Evolutionary conservation across 1,139 yeast species (phyloP).

Genomic region (Taphrina communis): DNA sequence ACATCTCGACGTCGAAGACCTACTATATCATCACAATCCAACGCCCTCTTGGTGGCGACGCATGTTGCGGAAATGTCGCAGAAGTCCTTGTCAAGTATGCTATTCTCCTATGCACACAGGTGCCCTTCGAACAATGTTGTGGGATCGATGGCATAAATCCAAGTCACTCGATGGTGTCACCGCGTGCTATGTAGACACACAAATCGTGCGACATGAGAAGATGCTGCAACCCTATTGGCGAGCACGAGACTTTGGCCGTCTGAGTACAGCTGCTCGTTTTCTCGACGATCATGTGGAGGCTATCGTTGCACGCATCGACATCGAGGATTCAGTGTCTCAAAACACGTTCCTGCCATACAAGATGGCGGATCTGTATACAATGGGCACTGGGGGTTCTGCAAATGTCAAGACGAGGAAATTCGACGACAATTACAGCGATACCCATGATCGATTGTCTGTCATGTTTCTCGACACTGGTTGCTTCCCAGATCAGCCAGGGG

Average conservation of each 20-base stretch:
- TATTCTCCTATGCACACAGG: slow-evolving; percentile 18
- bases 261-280: slow-evolving; percentile 1
- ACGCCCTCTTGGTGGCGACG: slow-evolving; percentile 1
- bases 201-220: slow-evolving; percentile 7
- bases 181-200: slow-evolving; percentile 19
- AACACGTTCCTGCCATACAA: slow-evolving; percentile 27
- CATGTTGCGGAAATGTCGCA: not conserved
- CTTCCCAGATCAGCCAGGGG: slow-evolving; percentile 31
- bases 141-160: slow-evolving; percentile 30
- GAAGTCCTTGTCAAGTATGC: not conserved
- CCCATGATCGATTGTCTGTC: slow-evolving; percentile 18
- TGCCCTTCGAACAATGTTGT: slow-evolving; percentile 14
- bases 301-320: slow-evolving; percentile 18
- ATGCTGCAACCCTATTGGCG: slow-evolving; percentile 7
- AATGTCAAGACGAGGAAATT: slow-evolving; percentile 21
- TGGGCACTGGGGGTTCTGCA: slow-evolving; percentile 31
- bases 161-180: slow-evolving; percentile 30
- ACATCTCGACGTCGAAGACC: slow-evolving; percentile 22
- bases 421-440: slow-evolving; percentile 22
- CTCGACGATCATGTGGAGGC: slow-evolving; percentile 20
- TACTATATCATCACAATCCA: slow-evolving; percentile 8
- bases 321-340: slow-evolving; percentile 22
- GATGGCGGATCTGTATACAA: slow-evolving; percentile 23
- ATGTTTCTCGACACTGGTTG: slow-evolving; percentile 25
- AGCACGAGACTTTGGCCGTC: slow-evolving; percentile 10